These are phyloP conservation scores for Serendipita sp. DNA, from an alignment of 768 basidiomycete genomes.

Conservation along the genomic window DNA sequence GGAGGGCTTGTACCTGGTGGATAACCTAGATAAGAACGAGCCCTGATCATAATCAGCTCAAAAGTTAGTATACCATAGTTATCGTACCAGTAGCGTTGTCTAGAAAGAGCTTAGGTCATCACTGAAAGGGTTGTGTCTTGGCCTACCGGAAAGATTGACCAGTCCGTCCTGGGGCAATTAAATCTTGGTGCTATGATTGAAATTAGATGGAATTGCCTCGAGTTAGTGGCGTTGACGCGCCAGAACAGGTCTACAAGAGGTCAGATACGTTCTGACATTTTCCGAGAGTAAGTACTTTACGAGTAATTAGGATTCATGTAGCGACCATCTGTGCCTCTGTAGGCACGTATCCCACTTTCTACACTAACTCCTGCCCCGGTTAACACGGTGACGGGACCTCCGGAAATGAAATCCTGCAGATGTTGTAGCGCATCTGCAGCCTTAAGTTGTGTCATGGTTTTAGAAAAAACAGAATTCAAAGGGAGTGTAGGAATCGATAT, in stretches of 20 bases:
- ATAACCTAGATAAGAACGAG: constrained; percentile 73
- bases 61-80: constrained; percentile 16
- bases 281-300: constrained; percentile 24
- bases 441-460: constrained; percentile 23
- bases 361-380: constrained; percentile 93
- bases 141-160: constrained; percentile 57
- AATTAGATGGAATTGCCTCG: not conserved
- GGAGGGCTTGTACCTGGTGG: constrained; percentile 28
- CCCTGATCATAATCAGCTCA: constrained; percentile 20
- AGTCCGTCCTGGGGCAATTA: constrained; percentile 51
- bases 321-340: constrained; percentile 69
- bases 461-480: constrained; percentile 35
- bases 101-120: constrained; percentile 16
- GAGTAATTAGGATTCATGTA: constrained; percentile 87
- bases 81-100: constrained; percentile 70
- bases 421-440: constrained; percentile 38
- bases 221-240: constrained; percentile 16
- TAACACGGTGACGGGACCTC: constrained; percentile 57
- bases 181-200: constrained; percentile 52
- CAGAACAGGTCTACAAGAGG: not conserved
- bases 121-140: not conserved
- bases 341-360: constrained; percentile 94
- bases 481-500: constrained; percentile 65
- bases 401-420: constrained; percentile 44
- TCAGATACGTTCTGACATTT: not conserved